phyloP scores from a whole-genome alignment of 371 early-diverging fungal species.

The Mucor sp. region DNA sequence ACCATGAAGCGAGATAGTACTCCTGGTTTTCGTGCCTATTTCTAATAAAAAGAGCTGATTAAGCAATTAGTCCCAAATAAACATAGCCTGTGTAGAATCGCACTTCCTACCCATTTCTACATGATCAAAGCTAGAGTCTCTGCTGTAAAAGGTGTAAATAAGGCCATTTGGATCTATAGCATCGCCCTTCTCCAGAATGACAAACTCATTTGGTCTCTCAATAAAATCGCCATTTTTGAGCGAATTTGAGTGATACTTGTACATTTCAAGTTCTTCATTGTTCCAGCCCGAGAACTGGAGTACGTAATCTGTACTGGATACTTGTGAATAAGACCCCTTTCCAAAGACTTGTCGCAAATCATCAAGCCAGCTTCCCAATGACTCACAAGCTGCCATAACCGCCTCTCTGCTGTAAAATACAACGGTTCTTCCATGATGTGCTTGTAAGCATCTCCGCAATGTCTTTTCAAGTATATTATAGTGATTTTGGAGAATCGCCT shows the following conservation, averaged over 20 bases:
- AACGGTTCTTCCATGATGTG: not conserved
- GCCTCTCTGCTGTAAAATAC: not conserved
- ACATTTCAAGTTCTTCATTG: not conserved
- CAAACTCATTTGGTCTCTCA: not conserved
- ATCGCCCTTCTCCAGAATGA: not conserved
- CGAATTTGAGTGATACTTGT: not conserved
- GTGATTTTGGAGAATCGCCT: not conserved
- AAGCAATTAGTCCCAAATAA: not conserved
- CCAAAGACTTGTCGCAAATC: not conserved
- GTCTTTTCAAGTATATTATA: not conserved
- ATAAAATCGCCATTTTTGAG: not conserved
- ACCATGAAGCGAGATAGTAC: no score
- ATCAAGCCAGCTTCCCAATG: not conserved
- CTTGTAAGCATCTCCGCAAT: not conserved
- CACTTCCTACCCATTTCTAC: not conserved
- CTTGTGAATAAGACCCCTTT: not conserved
- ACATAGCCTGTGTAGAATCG: not conserved
- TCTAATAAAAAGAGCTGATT: not conserved
- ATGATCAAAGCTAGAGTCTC: not conserved
- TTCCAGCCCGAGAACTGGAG: not conserved
- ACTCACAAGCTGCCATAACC: not conserved
- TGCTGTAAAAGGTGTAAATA: not conserved
- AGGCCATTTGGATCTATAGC: not conserved
- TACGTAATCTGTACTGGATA: not conserved
- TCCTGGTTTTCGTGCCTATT: not conserved